Percentiles rank a stretch among this genome's conserved stretches.
Evolutionary conservation across 495 filamentous ascomycete species (phyloP).

Genomic region (Chaetomium cochliodes): DNA sequence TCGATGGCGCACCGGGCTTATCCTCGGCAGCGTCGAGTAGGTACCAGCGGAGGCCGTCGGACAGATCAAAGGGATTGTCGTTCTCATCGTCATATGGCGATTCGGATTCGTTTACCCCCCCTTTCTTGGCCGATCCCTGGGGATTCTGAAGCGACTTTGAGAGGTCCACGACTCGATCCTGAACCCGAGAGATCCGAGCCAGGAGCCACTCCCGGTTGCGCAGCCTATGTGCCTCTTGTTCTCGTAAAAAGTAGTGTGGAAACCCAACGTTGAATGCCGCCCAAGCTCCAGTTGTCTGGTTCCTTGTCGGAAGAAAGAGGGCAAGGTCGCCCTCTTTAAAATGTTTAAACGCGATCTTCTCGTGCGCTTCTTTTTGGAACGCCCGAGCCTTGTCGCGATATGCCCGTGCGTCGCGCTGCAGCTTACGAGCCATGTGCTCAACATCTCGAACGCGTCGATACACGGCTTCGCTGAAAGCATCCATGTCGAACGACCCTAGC

Average conservation of each 20-base stretch:
- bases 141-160: slow-evolving; percentile 60
- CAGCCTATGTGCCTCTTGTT: slow-evolving; percentile 86
- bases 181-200: slow-evolving; percentile 86
- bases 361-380: slow-evolving; percentile 82
- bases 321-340: slow-evolving; percentile 98
- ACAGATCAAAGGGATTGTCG: slow-evolving; percentile 96
- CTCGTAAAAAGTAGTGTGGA: slow-evolving; percentile 93
- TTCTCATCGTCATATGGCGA: slow-evolving; percentile 64
- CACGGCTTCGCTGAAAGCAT: slow-evolving; percentile 76
- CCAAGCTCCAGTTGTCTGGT: slow-evolving; percentile 92
- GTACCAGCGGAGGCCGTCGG: slow-evolving; percentile 94
- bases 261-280: slow-evolving; percentile 97
- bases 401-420: slow-evolving; percentile 78
- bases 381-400: slow-evolving; percentile 87
- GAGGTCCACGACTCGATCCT: slow-evolving; percentile 90
- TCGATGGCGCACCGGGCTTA: slow-evolving; percentile 89
- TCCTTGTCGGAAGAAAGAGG: slow-evolving; percentile 90
- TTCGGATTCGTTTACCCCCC: slow-evolving; percentile 38
- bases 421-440: slow-evolving; percentile 84
- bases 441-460: slow-evolving; percentile 85
- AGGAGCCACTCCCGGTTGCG: slow-evolving; percentile 86
- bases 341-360: slow-evolving; percentile 93
- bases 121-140: slow-evolving; percentile 16
- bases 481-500: slow-evolving; percentile 73
- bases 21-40: slow-evolving; percentile 90